Evolutionary conservation across 1,284 basidiomycete species (phyloP).

Genomic region (Moesziomyces sp.): DNA sequence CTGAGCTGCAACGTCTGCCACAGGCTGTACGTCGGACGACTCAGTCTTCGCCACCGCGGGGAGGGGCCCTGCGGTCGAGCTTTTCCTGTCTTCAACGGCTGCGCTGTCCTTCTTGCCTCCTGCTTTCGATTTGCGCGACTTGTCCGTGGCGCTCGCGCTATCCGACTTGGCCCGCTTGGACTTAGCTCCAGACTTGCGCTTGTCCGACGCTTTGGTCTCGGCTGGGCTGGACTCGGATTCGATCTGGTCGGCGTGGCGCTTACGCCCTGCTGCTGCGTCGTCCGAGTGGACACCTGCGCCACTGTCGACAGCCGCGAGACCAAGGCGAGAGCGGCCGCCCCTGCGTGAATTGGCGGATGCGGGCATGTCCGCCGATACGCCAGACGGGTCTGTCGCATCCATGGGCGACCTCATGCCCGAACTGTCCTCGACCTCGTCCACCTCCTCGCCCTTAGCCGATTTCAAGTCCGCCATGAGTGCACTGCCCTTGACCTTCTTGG

Average conservation of each 20-base stretch:
- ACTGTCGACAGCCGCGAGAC: conserved; percentile 7
- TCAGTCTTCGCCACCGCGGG: conserved; percentile 8
- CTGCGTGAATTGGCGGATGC: conserved; percentile 17
- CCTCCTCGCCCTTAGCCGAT: conserved; percentile 63
- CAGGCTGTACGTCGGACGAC: neutral
- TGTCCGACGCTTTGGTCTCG: conserved; percentile 22
- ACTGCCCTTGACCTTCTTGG: conserved; percentile 67
- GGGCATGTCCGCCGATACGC: conserved; percentile 3
- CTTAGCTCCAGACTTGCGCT: conserved; percentile 27
- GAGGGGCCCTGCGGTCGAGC: conserved; percentile 1
- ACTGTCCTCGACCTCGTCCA: conserved; percentile 60
- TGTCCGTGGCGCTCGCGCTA: conserved; percentile 22
- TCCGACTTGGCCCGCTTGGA: conserved; percentile 49
- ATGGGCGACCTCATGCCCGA: conserved; percentile 29
- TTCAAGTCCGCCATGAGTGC: conserved; percentile 66
- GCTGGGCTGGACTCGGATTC: conserved; percentile 5
- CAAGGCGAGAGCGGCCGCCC: conserved; percentile 23
- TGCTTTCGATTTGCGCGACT: conserved; percentile 26
- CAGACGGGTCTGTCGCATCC: conserved; percentile 27
- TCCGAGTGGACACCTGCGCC: neutral
- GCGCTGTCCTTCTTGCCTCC: conserved; percentile 26
- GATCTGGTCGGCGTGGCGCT: conserved; percentile 30
- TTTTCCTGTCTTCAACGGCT: conserved; percentile 10
- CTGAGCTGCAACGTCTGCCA: neutral
- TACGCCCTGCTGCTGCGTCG: conserved; percentile 16